Evolutionary conservation across 2,329 filamentous ascomycete species (phyloP), one percentile per base, ranked within the genome.

Genomic region (Fusarium subtropicale): DNA sequence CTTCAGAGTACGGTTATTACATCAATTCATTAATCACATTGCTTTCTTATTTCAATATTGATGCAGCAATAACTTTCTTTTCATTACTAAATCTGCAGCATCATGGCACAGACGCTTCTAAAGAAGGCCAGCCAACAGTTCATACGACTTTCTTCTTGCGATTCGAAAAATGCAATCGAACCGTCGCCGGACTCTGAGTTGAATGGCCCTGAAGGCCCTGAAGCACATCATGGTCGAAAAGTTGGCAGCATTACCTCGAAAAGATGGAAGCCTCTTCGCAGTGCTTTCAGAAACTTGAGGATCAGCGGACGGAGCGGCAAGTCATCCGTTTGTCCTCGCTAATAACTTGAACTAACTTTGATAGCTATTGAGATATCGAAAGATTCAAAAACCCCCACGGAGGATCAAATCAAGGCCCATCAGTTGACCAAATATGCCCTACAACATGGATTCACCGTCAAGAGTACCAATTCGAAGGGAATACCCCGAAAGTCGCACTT

Each of bases 251-350:
- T 70, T 9, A 71, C 75, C 34, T 75, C 77, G 13, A 76, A 68
- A 34, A 77, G 79, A 7, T 79, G 79, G 77, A 76, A 75, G 9
- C 79, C 80, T 36, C 76, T 81, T 26, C 74, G 77, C 5, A 73
- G 73, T 16, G 79, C 76, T 22, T 74, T 80, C 54, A 77, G 69
- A 42, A 77, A 73, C 3, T 76, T 81, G 26, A 73, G 76, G 22
- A 75, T 72, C 53, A 76, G 65, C n/a, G 74, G 76, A 30, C 72
- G 68, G 10, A 73, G 71, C 44, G 72, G 73, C 73, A 60, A 55
- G 76, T 64, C 3, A 18, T 3, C 13, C 5, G 9, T 33, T 18
- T 7, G 18, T 18, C 18, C 13, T 39, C 7, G 3, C 28, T 6
- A 7, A 12, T 15, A 33, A 34, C 28, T n/a, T 28, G 13, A 34